Evolutionary conservation across 805 yeast genomes (phyloP), one percentile per base, ranked within the genome.

Genomic region (Yarrowia sp.): DNA sequence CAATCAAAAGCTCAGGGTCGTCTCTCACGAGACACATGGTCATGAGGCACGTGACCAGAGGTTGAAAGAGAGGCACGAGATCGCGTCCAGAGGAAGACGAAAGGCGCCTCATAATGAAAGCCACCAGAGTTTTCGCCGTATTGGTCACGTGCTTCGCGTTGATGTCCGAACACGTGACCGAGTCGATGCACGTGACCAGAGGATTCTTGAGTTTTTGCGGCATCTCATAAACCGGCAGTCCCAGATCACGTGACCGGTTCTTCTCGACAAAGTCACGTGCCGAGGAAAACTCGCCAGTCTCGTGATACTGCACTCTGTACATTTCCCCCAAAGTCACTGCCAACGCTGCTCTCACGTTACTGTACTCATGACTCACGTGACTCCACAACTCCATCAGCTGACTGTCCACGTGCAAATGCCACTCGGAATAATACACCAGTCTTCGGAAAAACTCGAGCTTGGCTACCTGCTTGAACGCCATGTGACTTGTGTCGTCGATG

Each of bases 41-140:
- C 74, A 91, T 80, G 69, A 92, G 79, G 71, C 90, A 87, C 36
- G 97, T 97, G 0, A 91, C 77, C 38, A 92, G 82, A 66, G 84
- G 79, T 2, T 80, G 75, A 46, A 89, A 77, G 68, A 85, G 83
- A 3, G 86, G 86, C 53, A 85, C 83, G 49, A 89, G 76, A 9
- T 86, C 79, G 0, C 82, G 75, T 0, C 89, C 86, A 52, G 83
- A 82, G 1, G 89, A 83, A 0, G 90, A 83, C 53, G 79, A 80
- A 67, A 87, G 77, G 68, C 86, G 80, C 61, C 83, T 85, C 42
- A 81, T 78, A 59, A 91, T 75, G 85, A 92, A 87, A 11, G 83
- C 82, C 66, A 87, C 78, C 49, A 89, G 78, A 0, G 97, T 90
- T 19, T 90, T 85, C 0, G 91, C 82, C 43, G 86, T 79, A 35